These are phyloP conservation scores for Pneumocystis jirovecii DNA, from an alignment of 1,139 yeast genomes.

Conservation along the genomic window DNA sequence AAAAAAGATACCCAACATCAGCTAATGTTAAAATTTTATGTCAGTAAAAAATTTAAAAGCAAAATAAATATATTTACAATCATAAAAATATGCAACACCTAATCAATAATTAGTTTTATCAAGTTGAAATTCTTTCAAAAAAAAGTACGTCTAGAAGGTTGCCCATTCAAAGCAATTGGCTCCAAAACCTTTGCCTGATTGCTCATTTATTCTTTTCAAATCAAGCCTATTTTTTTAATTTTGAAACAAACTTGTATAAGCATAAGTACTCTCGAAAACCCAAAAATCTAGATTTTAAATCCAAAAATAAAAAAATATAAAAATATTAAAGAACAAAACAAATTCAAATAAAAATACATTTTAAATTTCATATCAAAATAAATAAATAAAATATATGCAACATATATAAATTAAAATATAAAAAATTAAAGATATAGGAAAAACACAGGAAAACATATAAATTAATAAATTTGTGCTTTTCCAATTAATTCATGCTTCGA, in stretches of 20 bases:
- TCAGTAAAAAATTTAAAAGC: neutral
- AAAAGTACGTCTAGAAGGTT: neutral
- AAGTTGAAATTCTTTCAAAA: neutral
- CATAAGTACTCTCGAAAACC: neutral
- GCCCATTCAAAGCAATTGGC: conserved; percentile 10
- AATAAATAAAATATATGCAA: neutral
- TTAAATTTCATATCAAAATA: neutral
- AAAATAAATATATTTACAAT: conserved; percentile 11
- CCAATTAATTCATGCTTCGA: neutral
- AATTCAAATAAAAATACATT: neutral
- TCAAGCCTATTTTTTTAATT: neutral
- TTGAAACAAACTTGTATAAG: neutral
- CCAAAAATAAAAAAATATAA: neutral
- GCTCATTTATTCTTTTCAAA: neutral
- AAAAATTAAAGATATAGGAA: neutral
- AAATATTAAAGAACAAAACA: neutral
- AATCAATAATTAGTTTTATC: conserved; percentile 1
- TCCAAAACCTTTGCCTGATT: neutral
- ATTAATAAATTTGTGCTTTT: neutral
- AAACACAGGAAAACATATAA: neutral
- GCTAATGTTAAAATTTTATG: neutral
- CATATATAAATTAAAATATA: neutral
- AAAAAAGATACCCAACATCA: neutral
- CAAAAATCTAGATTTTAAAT: neutral
- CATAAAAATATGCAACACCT: conserved; percentile 17